Base-by-base conservation (phyloP, 371 early-diverging fungal species). In the Mucor indicus region DNA sequence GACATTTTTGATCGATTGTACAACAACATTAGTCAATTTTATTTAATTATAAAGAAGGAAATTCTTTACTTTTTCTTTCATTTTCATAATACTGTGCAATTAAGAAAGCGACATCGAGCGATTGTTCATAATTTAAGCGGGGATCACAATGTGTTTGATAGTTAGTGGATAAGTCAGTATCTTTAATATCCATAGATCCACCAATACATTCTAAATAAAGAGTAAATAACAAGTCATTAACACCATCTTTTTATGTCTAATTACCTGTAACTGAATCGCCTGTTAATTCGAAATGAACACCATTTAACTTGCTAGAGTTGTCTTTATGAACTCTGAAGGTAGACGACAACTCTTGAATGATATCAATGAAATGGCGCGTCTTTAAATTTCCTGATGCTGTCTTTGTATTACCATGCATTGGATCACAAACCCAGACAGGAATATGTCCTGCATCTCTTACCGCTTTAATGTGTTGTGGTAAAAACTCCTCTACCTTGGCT, bases 391-490 rank as follows among this genome's bases (percentile, higher is more conserved):
- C 93, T 12, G 84, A 71, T 0, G 88, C 80, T 13, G 80, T 80
- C 60, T 91, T 89, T 17, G 96, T 96, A 75, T 97, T 97, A 56
- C 98, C 98, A 63, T 98, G 98, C 95, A 95, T 95, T 7, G 98
- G 98, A 65, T 98, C 98, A 68, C 92, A 92, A 24, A 86, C 87
- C 98, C 96, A 97, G 16, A 96, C 95, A 9, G 94, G 95, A 48
- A 80, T 75, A 66, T 96, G 96, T 1, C 81, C 83, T 0, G 93
- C 85, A 2, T 65, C 65, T 50, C 89, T 82, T 10, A 98, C 95
- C 6, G 97, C 96, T 48, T 80, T 66, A 58, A 98, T 92, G 53
- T 95, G 95, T 11, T 73, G 85, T 0, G 96, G 94, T 25, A 98
- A 67, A 52, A 80, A 77, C 51, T 87, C 72, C 30, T 82, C 83